Conservation (phyloP, 2,329 filamentous ascomycete genomes). For the Penicillium occitanis region DNA sequence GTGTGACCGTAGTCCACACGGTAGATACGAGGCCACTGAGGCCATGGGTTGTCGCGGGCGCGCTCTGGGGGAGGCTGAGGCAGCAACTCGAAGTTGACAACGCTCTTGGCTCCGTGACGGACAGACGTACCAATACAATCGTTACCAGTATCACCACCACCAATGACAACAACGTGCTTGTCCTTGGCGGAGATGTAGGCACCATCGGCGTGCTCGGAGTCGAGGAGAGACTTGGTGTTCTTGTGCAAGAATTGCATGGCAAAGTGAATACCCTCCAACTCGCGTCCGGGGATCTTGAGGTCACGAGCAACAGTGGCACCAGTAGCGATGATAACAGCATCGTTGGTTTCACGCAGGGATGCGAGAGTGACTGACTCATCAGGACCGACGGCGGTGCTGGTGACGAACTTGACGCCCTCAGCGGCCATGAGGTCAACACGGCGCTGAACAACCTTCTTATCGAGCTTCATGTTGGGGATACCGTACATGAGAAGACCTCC, state of each 20-base stretch:
- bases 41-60: constrained; percentile 94
- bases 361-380: constrained; percentile 66
- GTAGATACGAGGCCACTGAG: constrained; percentile 97
- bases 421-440: constrained; percentile 92
- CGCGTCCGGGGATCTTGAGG: constrained; percentile 83
- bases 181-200: constrained; percentile 91
- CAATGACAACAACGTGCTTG: constrained; percentile 95
- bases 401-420: constrained; percentile 82
- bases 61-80: constrained; percentile 90
- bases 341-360: constrained; percentile 70
- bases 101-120: constrained; percentile 90
- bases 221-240: constrained; percentile 96
- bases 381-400: constrained; percentile 74
- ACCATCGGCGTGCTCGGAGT: constrained; percentile 80
- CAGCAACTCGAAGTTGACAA: constrained; percentile 94
- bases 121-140: constrained; percentile 97
- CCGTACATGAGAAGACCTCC: constrained; percentile 97
- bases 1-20: constrained; percentile 97
- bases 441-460: constrained; percentile 95
- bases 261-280: constrained; percentile 86
- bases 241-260: constrained; percentile 97
- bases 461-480: constrained; percentile 99
- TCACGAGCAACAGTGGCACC: constrained; percentile 92
- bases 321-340: constrained; percentile 87
- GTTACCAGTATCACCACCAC: constrained; percentile 95